Conservation (phyloP, 2,329 filamentous ascomycete genomes). For the Colletotrichum sp. region DNA sequence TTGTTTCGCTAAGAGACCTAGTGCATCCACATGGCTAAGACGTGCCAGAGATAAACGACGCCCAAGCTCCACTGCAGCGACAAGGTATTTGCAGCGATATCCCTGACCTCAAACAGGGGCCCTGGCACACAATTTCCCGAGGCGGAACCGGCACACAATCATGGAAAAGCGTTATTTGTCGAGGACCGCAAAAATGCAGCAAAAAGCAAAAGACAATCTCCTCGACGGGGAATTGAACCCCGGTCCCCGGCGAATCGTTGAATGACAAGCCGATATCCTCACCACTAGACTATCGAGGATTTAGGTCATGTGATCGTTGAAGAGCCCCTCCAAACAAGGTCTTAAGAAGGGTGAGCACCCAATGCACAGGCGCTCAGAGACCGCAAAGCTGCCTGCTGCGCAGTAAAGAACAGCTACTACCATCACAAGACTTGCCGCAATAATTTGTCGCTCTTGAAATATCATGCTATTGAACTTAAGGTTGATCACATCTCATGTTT, state of each 20-base stretch:
- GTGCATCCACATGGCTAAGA: not conserved
- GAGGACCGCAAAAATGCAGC: not conserved
- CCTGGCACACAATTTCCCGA: not conserved
- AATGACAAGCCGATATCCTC: constrained; percentile 20
- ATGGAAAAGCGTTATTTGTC: not conserved
- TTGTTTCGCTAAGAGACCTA: not conserved
- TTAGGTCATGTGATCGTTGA: not conserved
- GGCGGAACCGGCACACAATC: not conserved
- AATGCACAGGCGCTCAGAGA: not conserved
- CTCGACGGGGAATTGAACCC: constrained; percentile 22
- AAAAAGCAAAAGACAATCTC: not conserved
- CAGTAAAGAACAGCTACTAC: accelerated
- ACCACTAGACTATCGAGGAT: constrained; percentile 22
- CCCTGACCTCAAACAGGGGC: not conserved
- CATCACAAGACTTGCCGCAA: not conserved
- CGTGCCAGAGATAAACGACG: not conserved
- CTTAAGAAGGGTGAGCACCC: accelerated
- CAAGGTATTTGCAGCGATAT: not conserved
- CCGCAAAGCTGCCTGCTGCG: not conserved
- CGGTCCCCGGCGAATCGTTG: constrained; percentile 10
- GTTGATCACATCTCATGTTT: accelerated
- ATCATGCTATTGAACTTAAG: not conserved
- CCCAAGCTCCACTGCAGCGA: not conserved
- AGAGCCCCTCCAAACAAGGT: accelerated
- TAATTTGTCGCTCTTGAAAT: not conserved